phyloP scores from a whole-genome alignment of 1,284 basidiomycete genomes.

The Athelia psychrophila region DNA sequence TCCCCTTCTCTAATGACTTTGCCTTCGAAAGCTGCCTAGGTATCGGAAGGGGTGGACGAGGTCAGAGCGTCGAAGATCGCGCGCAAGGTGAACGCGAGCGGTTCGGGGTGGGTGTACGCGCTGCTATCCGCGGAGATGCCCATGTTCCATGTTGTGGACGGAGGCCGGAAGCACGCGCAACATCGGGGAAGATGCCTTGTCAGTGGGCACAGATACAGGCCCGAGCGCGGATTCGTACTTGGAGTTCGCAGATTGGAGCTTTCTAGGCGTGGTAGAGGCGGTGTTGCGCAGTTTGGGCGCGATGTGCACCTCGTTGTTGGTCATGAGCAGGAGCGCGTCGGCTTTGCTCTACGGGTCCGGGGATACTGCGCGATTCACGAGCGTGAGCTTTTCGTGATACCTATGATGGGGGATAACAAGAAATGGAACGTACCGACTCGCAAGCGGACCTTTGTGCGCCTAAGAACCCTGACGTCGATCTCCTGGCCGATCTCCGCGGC shows the following conservation, averaged over 20 bases:
- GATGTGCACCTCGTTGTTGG: slow-evolving; percentile 90
- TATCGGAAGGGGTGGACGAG: background rate
- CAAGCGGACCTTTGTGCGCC: slow-evolving; percentile 82
- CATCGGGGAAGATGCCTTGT: slow-evolving; percentile 19
- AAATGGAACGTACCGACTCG: slow-evolving; percentile 65
- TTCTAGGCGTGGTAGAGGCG: slow-evolving; percentile 4
- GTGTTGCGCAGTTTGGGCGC: slow-evolving; percentile 64
- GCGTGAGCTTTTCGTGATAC: slow-evolving; percentile 8
- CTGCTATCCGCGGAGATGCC: slow-evolving; percentile 13
- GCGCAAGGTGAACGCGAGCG: slow-evolving; percentile 47
- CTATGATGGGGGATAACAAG: slow-evolving; percentile 2
- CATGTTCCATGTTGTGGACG: slow-evolving; percentile 24
- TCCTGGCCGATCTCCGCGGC: slow-evolving; percentile 84
- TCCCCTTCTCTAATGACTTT: too few species aligned
- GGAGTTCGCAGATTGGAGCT: slow-evolving; percentile 9
- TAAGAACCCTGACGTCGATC: slow-evolving; percentile 91
- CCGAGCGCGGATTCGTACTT: slow-evolving; percentile 7
- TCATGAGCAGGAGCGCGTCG: slow-evolving; percentile 69
- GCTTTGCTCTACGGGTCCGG: slow-evolving; percentile 49
- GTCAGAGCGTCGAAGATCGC: slow-evolving; percentile 34
- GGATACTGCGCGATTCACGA: slow-evolving; percentile 43
- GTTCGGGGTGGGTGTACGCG: slow-evolving; percentile 32
- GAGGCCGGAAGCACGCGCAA: slow-evolving; percentile 47
- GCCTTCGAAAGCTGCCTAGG: slow-evolving; percentile 4
- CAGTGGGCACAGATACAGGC: too few species aligned